These are phyloP conservation scores for Litsea cubeba DNA, from an alignment of 164 flowering plant species.

Conservation along the genomic window DNA sequence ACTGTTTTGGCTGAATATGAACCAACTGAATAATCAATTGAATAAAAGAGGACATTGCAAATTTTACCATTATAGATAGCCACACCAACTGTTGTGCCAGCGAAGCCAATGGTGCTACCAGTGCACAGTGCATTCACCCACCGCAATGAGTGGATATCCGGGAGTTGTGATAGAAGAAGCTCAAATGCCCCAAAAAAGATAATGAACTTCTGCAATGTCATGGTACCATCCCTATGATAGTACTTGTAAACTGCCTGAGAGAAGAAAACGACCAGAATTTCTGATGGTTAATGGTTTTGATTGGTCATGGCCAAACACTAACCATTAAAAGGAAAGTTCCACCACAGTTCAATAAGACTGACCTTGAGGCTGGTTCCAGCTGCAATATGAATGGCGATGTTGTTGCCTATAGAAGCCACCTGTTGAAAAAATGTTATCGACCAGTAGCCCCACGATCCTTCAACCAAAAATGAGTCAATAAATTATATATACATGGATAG, in stretches of 20 bases:
- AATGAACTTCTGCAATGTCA: conserved; percentile 54
- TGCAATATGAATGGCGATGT: conserved; percentile 65
- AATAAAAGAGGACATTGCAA: not conserved
- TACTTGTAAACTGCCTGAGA: conserved; percentile 51
- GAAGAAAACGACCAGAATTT: not conserved
- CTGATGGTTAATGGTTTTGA: not conserved
- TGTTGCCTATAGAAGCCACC: conserved; percentile 61
- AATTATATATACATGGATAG: conserved; percentile 1
- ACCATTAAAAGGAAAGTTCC: not conserved
- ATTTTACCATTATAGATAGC: conserved; percentile 45
- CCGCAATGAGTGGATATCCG: conserved; percentile 57
- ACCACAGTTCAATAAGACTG: not conserved
- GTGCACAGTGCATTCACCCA: conserved; percentile 68
- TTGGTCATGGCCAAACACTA: not conserved
- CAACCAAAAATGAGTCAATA: conserved; percentile 14
- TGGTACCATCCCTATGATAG: conserved; percentile 32
- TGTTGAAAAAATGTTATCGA: conserved; percentile 55
- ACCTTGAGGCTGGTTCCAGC: conserved; percentile 74
- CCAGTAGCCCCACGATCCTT: conserved; percentile 63
- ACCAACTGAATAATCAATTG: not conserved
- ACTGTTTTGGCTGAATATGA: too few relatives aligned
- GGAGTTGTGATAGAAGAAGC: conserved; percentile 55
- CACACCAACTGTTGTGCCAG: conserved; percentile 52
- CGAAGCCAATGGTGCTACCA: conserved; percentile 50
- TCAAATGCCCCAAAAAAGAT: conserved; percentile 50